These are phyloP conservation scores for Neltuma alba DNA, from an alignment of 306 rosid genomes.

Conservation along the genomic window DNA sequence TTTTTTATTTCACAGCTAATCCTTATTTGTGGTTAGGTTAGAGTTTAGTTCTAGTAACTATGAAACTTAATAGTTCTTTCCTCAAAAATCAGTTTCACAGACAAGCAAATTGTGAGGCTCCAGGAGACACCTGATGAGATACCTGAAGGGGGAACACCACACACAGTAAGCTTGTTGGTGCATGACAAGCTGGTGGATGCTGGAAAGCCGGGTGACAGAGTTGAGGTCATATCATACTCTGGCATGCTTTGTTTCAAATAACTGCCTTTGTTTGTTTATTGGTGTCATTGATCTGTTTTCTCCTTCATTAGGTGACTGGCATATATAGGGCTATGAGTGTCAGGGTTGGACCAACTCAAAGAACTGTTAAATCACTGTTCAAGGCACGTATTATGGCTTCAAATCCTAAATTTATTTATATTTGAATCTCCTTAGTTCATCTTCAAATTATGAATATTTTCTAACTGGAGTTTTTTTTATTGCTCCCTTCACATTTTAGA, in stretches of 20 bases:
- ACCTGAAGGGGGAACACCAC: conserved; percentile 99
- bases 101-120: conserved; percentile 95
- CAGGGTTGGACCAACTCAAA: conserved; percentile 94
- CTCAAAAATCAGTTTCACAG: conserved; percentile 68
- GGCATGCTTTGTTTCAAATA: conserved; percentile 9
- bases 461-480: conserved; percentile 32
- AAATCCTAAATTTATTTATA: conserved; percentile 11
- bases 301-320: conserved; percentile 77
- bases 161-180: conserved; percentile 93
- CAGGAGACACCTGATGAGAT: conserved; percentile 99
- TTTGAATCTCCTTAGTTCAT: neutral
- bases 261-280: conserved; percentile 29
- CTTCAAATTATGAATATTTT: conserved; percentile 16
- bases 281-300: conserved; percentile 25
- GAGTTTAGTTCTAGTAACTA: conserved; percentile 15
- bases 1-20: conserved; percentile 1
- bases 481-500: conserved; percentile 54
- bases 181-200: conserved; percentile 94
- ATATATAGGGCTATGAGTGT: conserved; percentile 94
- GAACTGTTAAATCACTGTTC: conserved; percentile 94
- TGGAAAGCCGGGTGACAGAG: conserved; percentile 96
- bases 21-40: neutral
- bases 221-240: conserved; percentile 68
- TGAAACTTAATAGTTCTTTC: conserved; percentile 24
- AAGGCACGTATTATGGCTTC: conserved; percentile 51